phyloP scores from a whole-genome alignment of 2,329 filamentous ascomycete genomes.

The Colletotrichum kahawae region DNA sequence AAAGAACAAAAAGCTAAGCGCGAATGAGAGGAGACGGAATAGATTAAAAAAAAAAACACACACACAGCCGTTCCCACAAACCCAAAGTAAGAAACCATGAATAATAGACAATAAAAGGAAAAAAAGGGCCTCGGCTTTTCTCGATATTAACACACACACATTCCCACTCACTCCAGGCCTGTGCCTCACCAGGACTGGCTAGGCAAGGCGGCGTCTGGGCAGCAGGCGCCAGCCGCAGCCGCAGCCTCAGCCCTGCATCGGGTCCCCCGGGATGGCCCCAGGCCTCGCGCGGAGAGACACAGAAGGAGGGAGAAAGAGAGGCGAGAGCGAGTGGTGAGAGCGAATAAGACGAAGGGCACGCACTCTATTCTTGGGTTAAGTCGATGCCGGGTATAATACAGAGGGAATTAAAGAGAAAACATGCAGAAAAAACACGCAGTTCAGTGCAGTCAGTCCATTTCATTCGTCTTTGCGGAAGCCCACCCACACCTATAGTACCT shows the following conservation, averaged over 20 bases:
- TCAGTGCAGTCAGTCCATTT: neutral
- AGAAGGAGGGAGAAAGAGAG: neutral
- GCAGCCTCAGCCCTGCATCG: neutral
- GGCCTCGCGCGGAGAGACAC: neutral
- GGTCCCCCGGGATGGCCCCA: neutral
- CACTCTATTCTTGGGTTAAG: conserved; percentile 15
- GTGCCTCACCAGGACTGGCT: neutral
- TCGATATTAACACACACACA: neutral
- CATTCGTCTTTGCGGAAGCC: neutral
- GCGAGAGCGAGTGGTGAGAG: neutral
- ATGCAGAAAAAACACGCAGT: neutral
- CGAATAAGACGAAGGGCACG: neutral
- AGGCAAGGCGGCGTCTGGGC: neutral
- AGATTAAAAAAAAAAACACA: neutral
- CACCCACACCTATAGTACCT: neutral
- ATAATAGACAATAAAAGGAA: neutral
- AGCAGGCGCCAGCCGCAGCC: neutral
- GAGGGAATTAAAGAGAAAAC: neutral
- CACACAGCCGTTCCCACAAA: neutral
- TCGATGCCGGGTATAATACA: conserved; percentile 20
- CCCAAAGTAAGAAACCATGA: neutral
- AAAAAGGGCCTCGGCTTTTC: neutral
- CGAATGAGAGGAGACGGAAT: neutral
- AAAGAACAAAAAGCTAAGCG: neutral
- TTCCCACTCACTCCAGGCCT: neutral